Conservation (phyloP, 768 basidiomycete genomes). For the Agaricus blazei region DNA sequence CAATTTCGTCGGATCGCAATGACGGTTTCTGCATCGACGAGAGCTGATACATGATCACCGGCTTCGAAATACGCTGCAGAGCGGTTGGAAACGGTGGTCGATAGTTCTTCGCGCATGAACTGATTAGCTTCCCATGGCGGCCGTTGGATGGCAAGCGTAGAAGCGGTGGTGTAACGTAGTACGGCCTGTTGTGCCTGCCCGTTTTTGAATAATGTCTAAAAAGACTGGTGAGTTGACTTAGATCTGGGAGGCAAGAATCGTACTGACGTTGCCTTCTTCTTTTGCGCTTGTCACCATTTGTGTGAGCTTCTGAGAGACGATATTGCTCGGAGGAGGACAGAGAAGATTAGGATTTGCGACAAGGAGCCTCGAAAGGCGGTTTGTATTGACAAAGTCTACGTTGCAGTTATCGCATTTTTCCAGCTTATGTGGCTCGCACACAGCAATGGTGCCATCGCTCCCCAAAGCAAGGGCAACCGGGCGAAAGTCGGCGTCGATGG, state of each 20-base stretch:
- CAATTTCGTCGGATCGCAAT: constrained; percentile 79
- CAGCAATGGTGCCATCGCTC: constrained; percentile 46
- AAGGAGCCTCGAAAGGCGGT: constrained; percentile 70
- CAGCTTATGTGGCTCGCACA: constrained; percentile 62
- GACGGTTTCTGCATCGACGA: constrained; percentile 90
- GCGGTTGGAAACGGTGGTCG: constrained; percentile 86
- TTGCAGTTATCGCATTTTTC: constrained; percentile 74
- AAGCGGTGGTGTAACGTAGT: constrained; percentile 73
- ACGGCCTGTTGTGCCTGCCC: constrained; percentile 70
- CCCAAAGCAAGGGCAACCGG: constrained; percentile 53
- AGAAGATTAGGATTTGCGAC: constrained; percentile 63
- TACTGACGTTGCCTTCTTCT: constrained; percentile 90
- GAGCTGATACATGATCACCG: constrained; percentile 69
- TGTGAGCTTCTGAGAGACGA: constrained; percentile 71
- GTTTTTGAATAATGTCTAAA: constrained; percentile 72
- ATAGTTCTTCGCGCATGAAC: constrained; percentile 84
- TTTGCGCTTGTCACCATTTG: constrained; percentile 74
- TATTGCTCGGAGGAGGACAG: constrained; percentile 77
- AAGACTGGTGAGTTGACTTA: constrained; percentile 17
- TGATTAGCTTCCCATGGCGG: constrained; percentile 88
- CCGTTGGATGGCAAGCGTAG: constrained; percentile 70
- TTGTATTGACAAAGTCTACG: constrained; percentile 69
- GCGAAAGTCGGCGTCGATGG: constrained; percentile 69
- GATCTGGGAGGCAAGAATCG: constrained; percentile 4
- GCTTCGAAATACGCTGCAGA: constrained; percentile 81